phyloP scores from a whole-genome alignment of 2,329 filamentous ascomycete genomes.

The Monilinia fructigena region DNA sequence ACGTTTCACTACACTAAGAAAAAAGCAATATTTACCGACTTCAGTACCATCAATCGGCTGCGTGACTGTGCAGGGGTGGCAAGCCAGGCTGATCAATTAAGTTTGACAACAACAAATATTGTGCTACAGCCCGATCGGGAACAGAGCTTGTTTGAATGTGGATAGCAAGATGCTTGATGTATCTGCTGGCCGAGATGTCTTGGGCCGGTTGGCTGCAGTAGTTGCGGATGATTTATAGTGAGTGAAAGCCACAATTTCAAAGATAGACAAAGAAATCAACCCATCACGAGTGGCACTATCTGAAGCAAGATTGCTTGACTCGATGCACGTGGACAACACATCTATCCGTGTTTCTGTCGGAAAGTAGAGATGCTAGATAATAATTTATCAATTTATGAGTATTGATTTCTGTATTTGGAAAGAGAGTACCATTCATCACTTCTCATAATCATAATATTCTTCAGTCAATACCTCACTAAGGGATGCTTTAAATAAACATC shows the following conservation, averaged over 20 bases:
- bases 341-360: constrained; percentile 17
- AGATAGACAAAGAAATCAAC: constrained; percentile 48
- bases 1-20: constrained; percentile 35
- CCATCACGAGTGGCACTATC: constrained; percentile 26
- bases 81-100: constrained; percentile 32
- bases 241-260: constrained; percentile 38
- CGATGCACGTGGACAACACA: constrained; percentile 52
- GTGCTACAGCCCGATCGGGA: constrained; percentile 37
- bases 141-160: constrained; percentile 39
- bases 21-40: constrained; percentile 32
- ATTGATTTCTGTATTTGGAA: constrained; percentile 23
- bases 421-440: constrained; percentile 14
- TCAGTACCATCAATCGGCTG: constrained; percentile 31
- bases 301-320: constrained; percentile 48
- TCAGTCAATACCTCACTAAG: not conserved
- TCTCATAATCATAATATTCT: constrained; percentile 16
- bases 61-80: constrained; percentile 34
- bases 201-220: constrained; percentile 49
- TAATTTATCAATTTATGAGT: constrained; percentile 11
- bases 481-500: constrained; percentile 25
- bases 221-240: constrained; percentile 43
- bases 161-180: constrained; percentile 33
- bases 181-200: constrained; percentile 37
- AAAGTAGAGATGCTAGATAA: constrained; percentile 13
- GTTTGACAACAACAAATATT: constrained; percentile 40